These are phyloP conservation scores for Podospora conica DNA, from an alignment of 495 filamentous ascomycete genomes.

Conservation along the genomic window DNA sequence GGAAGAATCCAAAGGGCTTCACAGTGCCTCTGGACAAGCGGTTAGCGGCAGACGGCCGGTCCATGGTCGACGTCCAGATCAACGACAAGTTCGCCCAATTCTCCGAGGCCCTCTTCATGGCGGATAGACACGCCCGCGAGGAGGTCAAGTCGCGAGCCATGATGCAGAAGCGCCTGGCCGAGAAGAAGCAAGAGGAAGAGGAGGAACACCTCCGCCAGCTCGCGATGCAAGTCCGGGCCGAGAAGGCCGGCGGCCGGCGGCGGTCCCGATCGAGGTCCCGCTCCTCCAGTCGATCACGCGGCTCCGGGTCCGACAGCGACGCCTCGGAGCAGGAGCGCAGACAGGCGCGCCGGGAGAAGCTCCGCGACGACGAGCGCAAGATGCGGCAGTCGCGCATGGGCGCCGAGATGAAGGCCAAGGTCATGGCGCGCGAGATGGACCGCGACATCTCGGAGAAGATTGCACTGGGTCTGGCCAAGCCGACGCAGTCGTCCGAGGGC, in stretches of 20 bases:
- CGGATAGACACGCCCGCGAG: conserved; percentile 89
- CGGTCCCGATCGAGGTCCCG: conserved; percentile 43
- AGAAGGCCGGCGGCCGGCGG: conserved; percentile 53
- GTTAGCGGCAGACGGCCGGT: conserved; percentile 89
- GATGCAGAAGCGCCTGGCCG: conserved; percentile 95
- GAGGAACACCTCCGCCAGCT: conserved; percentile 87
- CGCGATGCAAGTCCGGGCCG: conserved; percentile 87
- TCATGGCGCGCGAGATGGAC: conserved; percentile 90
- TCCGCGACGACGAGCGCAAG: conserved; percentile 78
- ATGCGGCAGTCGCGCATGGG: conserved; percentile 94
- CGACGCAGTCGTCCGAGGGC: conserved; percentile 76
- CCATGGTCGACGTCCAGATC: conserved; percentile 89
- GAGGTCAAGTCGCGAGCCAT: conserved; percentile 86
- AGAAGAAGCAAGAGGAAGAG: conserved; percentile 91
- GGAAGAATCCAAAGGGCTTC: conserved; percentile 99
- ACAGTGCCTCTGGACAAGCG: conserved; percentile 96
- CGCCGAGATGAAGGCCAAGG: conserved; percentile 78
- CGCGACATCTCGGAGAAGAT: conserved; percentile 98
- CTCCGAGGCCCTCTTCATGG: conserved; percentile 86
- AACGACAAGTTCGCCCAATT: conserved; percentile 99
- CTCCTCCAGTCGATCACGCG: conserved; percentile 45
- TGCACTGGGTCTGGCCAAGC: conserved; percentile 89
- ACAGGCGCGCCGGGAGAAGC: conserved; percentile 67
- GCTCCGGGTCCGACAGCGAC: conserved; percentile 57
- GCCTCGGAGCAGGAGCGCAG: conserved; percentile 70